Percentiles rank a stretch among this genome's conserved stretches.
phyloP scores from a whole-genome alignment of 495 filamentous ascomycete species.

The Penicillium macrosclerotiorum region DNA sequence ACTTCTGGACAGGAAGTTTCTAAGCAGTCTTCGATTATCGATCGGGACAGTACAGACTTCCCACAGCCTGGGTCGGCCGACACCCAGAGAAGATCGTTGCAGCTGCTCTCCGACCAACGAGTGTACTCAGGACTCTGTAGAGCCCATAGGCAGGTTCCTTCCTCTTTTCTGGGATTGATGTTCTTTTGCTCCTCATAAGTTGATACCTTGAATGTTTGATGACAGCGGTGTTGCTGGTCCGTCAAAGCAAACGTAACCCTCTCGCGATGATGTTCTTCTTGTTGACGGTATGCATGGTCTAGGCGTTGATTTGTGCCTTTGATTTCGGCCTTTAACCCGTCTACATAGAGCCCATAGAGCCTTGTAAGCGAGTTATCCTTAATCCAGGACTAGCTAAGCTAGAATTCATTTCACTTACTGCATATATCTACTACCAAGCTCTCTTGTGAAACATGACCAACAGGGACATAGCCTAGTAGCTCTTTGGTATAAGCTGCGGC shows the following conservation, averaged over 20 bases:
- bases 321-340: constrained; percentile 10
- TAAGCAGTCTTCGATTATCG: constrained; percentile 30
- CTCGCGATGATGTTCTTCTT: constrained; percentile 15
- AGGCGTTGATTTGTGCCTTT: constrained; percentile 29
- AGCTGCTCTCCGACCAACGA: constrained; percentile 23
- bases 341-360: constrained; percentile 1
- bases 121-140: constrained; percentile 29
- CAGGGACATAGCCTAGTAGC: constrained; percentile 1
- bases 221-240: constrained; percentile 24
- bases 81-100: constrained; percentile 40
- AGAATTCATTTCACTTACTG: background rate
- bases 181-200: constrained; percentile 29
- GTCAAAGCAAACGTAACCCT: constrained; percentile 7
- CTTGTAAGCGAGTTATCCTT: constrained; percentile 4
- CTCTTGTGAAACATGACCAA: constrained; percentile 1
- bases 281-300: constrained; percentile 15
- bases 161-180: constrained; percentile 22
- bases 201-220: constrained; percentile 24
- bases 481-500: constrained; percentile 30
- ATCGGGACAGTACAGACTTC: constrained; percentile 42
- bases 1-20: background rate
- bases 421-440: background rate
- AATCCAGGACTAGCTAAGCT: constrained; percentile 1
- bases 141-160: constrained; percentile 27
- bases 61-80: constrained; percentile 46